phyloP scores from a whole-genome alignment of 2,329 filamentous ascomycete species.

The Metarhizium anisopliae region DNA sequence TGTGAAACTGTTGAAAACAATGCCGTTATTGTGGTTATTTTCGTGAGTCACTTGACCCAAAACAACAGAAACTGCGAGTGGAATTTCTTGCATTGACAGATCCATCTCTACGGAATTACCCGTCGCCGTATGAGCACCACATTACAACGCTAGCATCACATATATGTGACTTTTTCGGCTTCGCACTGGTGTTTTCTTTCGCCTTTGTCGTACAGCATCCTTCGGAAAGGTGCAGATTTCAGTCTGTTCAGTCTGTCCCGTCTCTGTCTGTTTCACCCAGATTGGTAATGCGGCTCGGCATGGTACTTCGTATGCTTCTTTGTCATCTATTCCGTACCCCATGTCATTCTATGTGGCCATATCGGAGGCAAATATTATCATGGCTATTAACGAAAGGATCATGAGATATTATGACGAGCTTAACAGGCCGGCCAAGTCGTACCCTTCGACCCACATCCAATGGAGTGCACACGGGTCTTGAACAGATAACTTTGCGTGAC shows the following conservation, averaged over 20 bases:
- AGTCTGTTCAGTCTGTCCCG: neutral
- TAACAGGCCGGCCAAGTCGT: neutral
- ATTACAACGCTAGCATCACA: neutral
- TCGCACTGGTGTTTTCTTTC: neutral
- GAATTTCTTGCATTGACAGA: no score
- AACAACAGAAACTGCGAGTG: no score
- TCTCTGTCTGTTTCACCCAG: neutral
- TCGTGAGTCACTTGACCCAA: no score
- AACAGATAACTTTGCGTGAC: neutral
- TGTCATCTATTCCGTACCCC: neutral
- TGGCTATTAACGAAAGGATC: neutral
- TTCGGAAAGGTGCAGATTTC: neutral
- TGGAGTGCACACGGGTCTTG: neutral
- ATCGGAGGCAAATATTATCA: neutral
- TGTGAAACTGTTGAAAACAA: no score
- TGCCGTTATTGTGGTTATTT: no score
- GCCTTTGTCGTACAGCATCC: neutral
- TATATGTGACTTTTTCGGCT: neutral
- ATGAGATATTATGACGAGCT: neutral
- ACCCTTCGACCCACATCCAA: neutral
- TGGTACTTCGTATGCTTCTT: neutral
- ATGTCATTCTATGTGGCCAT: neutral
- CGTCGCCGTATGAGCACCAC: neutral
- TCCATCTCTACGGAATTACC: neutral
- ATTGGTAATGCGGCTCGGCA: neutral